Percentiles rank a stretch among this genome's conserved stretches.
Evolutionary conservation across 306 rosid species (phyloP).

Genomic region (Pterocarpus macrocarpus): DNA sequence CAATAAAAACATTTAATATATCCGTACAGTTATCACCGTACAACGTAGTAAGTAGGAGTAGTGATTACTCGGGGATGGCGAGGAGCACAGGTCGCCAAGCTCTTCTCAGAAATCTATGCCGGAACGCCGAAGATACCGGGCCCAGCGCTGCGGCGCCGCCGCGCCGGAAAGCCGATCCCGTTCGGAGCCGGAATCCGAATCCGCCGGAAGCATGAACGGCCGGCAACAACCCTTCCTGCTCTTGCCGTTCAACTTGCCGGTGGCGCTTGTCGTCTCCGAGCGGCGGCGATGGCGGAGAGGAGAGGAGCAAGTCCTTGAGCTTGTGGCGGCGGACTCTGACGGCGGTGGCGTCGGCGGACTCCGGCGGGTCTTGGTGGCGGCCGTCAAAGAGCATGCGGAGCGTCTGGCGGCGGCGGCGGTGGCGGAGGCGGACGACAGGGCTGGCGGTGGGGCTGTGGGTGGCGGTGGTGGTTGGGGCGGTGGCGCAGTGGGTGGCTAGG

Average conservation of each 20-base stretch:
- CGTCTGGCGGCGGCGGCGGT: conserved; percentile 64
- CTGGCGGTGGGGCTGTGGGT: conserved; percentile 74
- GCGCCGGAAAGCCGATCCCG: conserved; percentile 44
- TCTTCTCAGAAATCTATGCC: conserved; percentile 72
- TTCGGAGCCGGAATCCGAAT: conserved; percentile 28
- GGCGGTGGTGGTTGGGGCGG: conserved; percentile 61
- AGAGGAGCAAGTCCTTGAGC: conserved; percentile 77
- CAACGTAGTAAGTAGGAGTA: background rate
- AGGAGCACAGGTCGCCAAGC: conserved; percentile 89
- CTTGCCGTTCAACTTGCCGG: conserved; percentile 29
- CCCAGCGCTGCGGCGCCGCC: conserved; percentile 52
- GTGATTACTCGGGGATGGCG: conserved; percentile 73
- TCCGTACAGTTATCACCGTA: conserved; percentile 27
- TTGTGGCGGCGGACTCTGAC: conserved; percentile 73
- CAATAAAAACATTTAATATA: no score
- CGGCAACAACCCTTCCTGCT: conserved; percentile 47
- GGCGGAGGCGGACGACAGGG: conserved; percentile 75
- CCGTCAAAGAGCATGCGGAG: conserved; percentile 80
- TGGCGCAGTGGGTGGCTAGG: conserved; percentile 69
- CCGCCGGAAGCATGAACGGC: conserved; percentile 16
- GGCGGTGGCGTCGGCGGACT: conserved; percentile 44
- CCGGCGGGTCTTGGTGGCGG: conserved; percentile 51
- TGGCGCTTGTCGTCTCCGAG: conserved; percentile 58
- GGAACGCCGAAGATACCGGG: conserved; percentile 62
- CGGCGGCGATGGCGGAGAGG: conserved; percentile 60